A percentile compares a stretch with the other conserved stretches of the same genome.
These are phyloP conservation scores for Leccinellum luteum DNA, from an alignment of 768 basidiomycete genomes.

Conservation along the genomic window DNA sequence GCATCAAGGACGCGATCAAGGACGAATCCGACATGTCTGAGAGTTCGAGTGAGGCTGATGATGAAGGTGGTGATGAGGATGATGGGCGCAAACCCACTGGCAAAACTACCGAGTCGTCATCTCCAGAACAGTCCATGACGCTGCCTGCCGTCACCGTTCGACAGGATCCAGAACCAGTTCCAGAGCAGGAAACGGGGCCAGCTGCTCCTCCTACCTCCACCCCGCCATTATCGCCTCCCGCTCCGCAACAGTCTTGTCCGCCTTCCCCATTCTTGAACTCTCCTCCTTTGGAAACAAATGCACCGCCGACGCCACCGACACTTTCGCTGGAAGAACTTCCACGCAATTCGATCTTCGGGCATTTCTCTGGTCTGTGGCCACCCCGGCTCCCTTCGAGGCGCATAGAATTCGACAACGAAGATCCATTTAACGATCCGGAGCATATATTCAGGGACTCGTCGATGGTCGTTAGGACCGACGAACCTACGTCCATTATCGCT, in stretches of 20 bases:
- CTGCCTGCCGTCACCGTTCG: constrained; percentile 19
- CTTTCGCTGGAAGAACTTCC: constrained; percentile 53
- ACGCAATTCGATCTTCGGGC: constrained; percentile 74
- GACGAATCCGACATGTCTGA: constrained; percentile 76
- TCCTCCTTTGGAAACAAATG: constrained; percentile 34
- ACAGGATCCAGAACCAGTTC: constrained; percentile 3
- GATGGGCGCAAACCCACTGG: constrained; percentile 36
- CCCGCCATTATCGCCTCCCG: constrained; percentile 28
- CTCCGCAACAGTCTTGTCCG: constrained; percentile 35
- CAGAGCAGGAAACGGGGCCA: constrained; percentile 31
- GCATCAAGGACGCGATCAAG: constrained; percentile 89
- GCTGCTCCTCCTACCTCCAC: constrained; percentile 18
- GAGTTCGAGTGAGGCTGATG: constrained; percentile 62
- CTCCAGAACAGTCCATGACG: constrained; percentile 34
- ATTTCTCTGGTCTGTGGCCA: constrained; percentile 69
- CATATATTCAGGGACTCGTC: constrained; percentile 94
- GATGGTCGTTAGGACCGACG: constrained; percentile 94
- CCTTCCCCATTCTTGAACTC: constrained; percentile 56
- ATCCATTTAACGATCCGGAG: constrained; percentile 75
- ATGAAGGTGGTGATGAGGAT: constrained; percentile 63
- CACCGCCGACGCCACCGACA: constrained; percentile 44
- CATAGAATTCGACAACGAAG: constrained; percentile 57
- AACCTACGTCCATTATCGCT: constrained; percentile 97
- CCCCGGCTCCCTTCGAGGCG: constrained; percentile 52
- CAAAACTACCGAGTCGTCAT: constrained; percentile 29